Evolutionary conservation across 495 filamentous ascomycete genomes (phyloP).

Genomic region (Penicillium waksmanii): DNA sequence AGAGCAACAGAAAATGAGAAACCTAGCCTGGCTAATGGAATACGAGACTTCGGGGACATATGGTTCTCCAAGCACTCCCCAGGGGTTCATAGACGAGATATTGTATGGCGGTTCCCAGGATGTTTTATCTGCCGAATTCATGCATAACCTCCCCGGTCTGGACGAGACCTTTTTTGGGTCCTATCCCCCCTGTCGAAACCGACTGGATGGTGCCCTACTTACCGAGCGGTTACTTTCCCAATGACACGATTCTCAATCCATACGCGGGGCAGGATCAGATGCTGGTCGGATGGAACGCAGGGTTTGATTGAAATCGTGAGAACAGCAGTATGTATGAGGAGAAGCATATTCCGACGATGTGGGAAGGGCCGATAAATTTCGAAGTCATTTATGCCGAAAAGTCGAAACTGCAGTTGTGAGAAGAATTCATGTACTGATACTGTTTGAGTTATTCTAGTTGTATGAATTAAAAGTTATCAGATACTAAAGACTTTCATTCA

Average conservation of each 20-base stretch:
- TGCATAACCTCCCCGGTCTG: background rate
- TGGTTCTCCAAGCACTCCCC: background rate
- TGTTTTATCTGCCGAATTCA: background rate
- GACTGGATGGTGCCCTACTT: background rate
- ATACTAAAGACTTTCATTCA: too few relatives aligned
- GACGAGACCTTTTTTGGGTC: background rate
- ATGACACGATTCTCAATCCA: background rate
- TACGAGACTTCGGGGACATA: background rate
- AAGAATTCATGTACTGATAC: too few relatives aligned
- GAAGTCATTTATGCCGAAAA: too few relatives aligned
- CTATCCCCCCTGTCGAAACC: too few relatives aligned
- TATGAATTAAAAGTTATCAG: background rate
- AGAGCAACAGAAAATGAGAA: background rate
- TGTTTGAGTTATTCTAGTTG: background rate
- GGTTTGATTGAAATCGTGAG: background rate
- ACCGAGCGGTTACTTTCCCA: background rate
- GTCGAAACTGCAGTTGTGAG: too few relatives aligned
- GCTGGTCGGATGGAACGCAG: background rate
- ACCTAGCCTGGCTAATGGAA: background rate
- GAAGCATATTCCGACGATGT: too few relatives aligned
- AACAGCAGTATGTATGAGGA: background rate
- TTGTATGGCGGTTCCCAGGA: background rate
- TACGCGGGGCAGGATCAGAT: background rate
- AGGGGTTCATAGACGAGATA: background rate
- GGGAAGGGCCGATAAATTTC: too few relatives aligned